A percentile compares a stretch with the other conserved stretches of the same genome.
Conservation (phyloP, 2,329 filamentous ascomycete genomes). For the Immersiporthe knoxdaviesiana region DNA sequence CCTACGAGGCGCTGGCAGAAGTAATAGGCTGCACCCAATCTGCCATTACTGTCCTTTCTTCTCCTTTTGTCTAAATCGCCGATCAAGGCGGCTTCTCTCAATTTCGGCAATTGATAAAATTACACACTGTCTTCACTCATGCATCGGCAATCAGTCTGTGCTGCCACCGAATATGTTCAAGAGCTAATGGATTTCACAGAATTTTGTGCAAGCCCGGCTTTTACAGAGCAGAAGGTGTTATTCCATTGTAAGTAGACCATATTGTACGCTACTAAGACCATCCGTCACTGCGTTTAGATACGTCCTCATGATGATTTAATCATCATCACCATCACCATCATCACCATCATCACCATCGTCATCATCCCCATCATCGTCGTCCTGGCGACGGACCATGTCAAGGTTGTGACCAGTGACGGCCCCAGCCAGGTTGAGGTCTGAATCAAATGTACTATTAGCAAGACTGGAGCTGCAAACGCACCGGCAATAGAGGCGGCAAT, state of each 20-base stretch:
- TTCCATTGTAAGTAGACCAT: background rate
- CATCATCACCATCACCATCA: conserved; percentile 6
- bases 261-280: background rate
- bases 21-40: background rate
- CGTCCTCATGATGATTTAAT: background rate
- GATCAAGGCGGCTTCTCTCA: background rate
- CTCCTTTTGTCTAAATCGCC: background rate
- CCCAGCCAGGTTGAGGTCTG: conserved; percentile 10
- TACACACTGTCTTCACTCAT: no score
- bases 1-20: background rate
- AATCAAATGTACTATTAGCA: background rate
- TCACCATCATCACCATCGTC: conserved; percentile 7
- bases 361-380: conserved; percentile 4
- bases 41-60: background rate
- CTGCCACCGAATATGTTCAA: background rate
- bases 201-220: background rate
- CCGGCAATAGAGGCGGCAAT: background rate
- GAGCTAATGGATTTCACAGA: no score
- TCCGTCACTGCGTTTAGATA: background rate
- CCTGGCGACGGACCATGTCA: conserved; percentile 2
- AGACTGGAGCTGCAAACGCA: background rate
- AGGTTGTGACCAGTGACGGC: background rate
- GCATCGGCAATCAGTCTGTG: background rate
- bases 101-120: no score
- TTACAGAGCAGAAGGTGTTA: background rate